phyloP scores from a whole-genome alignment of 2,329 filamentous ascomycete species.

The Emmonsia crescens region DNA sequence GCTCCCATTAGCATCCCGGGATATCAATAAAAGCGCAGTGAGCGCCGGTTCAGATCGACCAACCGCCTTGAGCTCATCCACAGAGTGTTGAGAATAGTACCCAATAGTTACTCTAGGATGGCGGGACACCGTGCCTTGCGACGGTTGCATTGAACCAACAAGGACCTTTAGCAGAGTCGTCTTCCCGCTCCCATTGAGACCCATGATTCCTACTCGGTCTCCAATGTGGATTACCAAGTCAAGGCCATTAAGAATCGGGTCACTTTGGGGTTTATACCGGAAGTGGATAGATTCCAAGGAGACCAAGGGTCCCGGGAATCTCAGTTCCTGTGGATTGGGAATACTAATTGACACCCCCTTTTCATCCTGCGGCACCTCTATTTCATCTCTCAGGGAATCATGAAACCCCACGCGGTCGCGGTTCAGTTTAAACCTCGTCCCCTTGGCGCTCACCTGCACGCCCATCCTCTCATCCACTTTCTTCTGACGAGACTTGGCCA shows the following conservation, averaged over 20 bases:
- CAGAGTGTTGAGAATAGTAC: constrained; percentile 71
- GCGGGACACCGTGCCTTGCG: constrained; percentile 49
- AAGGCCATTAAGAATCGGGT: constrained; percentile 49
- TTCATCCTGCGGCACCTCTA: constrained; percentile 57
- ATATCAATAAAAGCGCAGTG: constrained; percentile 56
- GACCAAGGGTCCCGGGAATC: constrained; percentile 64
- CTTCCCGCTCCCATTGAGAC: constrained; percentile 73
- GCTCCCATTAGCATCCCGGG: constrained; percentile 40
- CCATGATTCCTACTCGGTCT: constrained; percentile 63
- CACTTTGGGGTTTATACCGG: constrained; percentile 43
- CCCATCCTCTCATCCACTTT: constrained; percentile 75
- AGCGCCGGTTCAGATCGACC: constrained; percentile 43
- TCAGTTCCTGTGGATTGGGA: constrained; percentile 55
- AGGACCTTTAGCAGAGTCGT: constrained; percentile 65
- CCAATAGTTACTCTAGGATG: constrained; percentile 62
- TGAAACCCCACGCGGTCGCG: constrained; percentile 58
- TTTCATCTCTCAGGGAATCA: constrained; percentile 49
- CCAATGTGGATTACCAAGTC: constrained; percentile 60
- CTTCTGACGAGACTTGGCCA: constrained; percentile 74
- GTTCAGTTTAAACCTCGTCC: constrained; percentile 70
- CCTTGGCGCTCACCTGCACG: constrained; percentile 59
- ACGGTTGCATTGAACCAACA: constrained; percentile 49
- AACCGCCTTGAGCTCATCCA: constrained; percentile 54
- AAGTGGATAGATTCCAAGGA: constrained; percentile 61
- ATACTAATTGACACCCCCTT: constrained; percentile 47